phyloP scores from a whole-genome alignment of 2,329 filamentous ascomycete species.

The Corinectria fuckeliana region DNA sequence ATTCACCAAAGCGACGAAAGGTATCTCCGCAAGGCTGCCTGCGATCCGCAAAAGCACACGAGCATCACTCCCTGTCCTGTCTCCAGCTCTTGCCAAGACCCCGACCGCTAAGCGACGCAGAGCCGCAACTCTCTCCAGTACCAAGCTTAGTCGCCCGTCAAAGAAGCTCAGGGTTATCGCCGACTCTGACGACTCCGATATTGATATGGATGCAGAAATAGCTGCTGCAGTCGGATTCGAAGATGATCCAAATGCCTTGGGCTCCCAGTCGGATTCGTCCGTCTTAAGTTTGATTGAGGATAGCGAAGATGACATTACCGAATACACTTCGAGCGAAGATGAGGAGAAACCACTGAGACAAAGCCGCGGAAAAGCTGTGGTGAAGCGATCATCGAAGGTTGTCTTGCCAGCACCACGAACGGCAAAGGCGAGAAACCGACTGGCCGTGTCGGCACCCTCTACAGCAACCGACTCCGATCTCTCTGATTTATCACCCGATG shows the following conservation, averaged over 20 bases:
- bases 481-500: background rate
- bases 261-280: conserved; percentile 22
- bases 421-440: background rate
- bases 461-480: background rate
- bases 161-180: conserved; percentile 42
- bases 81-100: conserved; percentile 12
- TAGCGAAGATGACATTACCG: conserved; percentile 22
- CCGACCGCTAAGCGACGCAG: conserved; percentile 35
- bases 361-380: background rate
- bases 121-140: conserved; percentile 27
- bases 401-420: background rate
- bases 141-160: conserved; percentile 28
- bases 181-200: conserved; percentile 41
- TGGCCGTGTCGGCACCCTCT: background rate
- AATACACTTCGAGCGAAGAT: conserved; percentile 38
- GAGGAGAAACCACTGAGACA: conserved; percentile 38
- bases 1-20: conserved; percentile 24
- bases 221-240: conserved; percentile 34
- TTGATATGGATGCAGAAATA: conserved; percentile 43
- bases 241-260: conserved; percentile 16
- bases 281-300: conserved; percentile 24
- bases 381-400: background rate
- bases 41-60: conserved; percentile 24
- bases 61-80: conserved; percentile 4
- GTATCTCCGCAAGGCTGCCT: conserved; percentile 5